phyloP scores from a whole-genome alignment of 192 early-diverging fungal species.

The Rhizoclosmatium globosum region DNA sequence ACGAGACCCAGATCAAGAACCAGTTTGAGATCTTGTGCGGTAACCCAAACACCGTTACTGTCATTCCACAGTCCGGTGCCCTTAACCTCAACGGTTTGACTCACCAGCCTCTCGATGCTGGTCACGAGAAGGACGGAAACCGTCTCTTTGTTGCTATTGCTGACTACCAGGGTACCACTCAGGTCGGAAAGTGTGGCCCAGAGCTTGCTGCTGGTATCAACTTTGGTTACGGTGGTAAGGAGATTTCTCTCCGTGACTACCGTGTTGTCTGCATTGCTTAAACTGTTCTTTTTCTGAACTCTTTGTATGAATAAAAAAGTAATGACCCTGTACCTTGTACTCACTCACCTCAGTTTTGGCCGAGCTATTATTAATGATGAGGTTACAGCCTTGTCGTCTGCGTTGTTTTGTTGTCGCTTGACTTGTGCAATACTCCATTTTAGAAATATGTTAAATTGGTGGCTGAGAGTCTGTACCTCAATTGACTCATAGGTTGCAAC shows the following conservation, averaged over 20 bases:
- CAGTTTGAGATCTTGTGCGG: conserved; percentile 69
- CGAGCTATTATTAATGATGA: too few relatives aligned
- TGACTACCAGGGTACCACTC: conserved; percentile 52
- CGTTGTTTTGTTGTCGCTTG: too few relatives aligned
- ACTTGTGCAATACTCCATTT: too few relatives aligned
- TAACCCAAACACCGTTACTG: conserved; percentile 60
- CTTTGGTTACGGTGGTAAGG: conserved; percentile 39
- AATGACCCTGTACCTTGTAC: neutral
- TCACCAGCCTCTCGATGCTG: conserved; percentile 60
- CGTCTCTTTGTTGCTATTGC: conserved; percentile 63
- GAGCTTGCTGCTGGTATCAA: conserved; percentile 12
- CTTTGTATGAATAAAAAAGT: neutral
- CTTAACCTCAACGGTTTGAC: conserved; percentile 51
- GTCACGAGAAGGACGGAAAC: conserved; percentile 62
- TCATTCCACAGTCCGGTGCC: conserved; percentile 54
- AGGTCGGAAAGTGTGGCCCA: conserved; percentile 25
- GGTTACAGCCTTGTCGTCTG: too few relatives aligned
- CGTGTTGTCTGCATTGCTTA: conserved; percentile 18
- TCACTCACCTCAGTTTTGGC: neutral
- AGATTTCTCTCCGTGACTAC: conserved; percentile 36
- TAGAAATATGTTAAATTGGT: too few relatives aligned
- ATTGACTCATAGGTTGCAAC: too few relatives aligned
- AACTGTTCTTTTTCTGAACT: neutral
- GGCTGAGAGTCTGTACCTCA: too few relatives aligned
- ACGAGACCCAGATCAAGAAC: conserved; percentile 55